These are phyloP conservation scores for Mycosphaerella sp. DNA, from an alignment of 2,329 filamentous ascomycete genomes.

Conservation along the genomic window DNA sequence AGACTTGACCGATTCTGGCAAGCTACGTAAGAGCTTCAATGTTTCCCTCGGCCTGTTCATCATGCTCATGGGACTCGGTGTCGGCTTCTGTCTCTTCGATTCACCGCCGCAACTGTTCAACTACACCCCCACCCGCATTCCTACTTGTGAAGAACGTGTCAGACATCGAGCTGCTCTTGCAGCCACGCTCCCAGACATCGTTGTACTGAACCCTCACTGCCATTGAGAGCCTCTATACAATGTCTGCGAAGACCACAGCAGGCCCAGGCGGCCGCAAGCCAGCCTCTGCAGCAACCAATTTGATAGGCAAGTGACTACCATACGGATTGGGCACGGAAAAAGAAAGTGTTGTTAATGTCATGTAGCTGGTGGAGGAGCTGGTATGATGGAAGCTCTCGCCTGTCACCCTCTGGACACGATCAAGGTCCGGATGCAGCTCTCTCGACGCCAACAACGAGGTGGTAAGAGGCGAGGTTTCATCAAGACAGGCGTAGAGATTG, in stretches of 20 bases:
- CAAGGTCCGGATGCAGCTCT: conserved; percentile 99
- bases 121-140: neutral
- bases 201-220: neutral
- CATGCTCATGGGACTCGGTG: conserved; percentile 19
- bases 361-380: conserved; percentile 89
- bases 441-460: conserved; percentile 75
- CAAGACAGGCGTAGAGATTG: conserved; percentile 76
- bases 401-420: conserved; percentile 97
- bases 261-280: conserved; percentile 63
- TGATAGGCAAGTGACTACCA: conserved; percentile 60
- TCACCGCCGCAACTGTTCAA: neutral
- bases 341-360: conserved; percentile 12
- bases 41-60: conserved; percentile 21
- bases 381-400: conserved; percentile 97
- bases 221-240: conserved; percentile 33
- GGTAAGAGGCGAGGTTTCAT: conserved; percentile 81
- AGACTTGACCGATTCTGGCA: conserved; percentile 18
- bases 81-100: conserved; percentile 2
- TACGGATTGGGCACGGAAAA: neutral
- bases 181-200: neutral
- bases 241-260: conserved; percentile 55
- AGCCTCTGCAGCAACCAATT: conserved; percentile 78
- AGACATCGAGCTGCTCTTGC: no score
- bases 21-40: conserved; percentile 23
- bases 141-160: neutral